A percentile compares a stretch with the other conserved stretches of the same genome.
phyloP scores from a whole-genome alignment of 495 filamentous ascomycete species.

The Neurospora sublineolata region DNA sequence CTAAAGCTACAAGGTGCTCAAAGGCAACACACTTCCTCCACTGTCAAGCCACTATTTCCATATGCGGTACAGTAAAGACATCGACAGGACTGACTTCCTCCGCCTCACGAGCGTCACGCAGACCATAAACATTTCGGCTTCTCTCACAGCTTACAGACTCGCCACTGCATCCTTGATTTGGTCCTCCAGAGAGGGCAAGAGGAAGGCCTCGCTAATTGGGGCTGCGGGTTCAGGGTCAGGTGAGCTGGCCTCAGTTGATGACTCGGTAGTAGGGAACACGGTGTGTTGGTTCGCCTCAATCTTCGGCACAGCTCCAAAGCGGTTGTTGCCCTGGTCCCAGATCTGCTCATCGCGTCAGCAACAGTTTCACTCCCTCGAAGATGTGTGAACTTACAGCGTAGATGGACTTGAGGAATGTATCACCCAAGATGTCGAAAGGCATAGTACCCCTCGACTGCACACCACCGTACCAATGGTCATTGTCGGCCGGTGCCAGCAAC shows the following conservation, averaged over 20 bases:
- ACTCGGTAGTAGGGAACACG: slow-evolving; percentile 9
- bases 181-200: neutral
- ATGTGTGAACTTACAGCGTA: slow-evolving; percentile 50
- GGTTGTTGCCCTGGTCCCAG: slow-evolving; percentile 63
- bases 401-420: slow-evolving; percentile 62
- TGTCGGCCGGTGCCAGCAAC: slow-evolving; percentile 49
- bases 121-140: neutral
- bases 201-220: neutral
- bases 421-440: slow-evolving; percentile 63
- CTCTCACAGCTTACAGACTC: neutral
- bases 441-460: slow-evolving; percentile 60
- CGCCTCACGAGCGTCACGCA: neutral
- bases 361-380: neutral
- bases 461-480: slow-evolving; percentile 54
- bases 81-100: neutral
- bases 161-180: neutral
- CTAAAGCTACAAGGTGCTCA: neutral
- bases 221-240: neutral
- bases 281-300: slow-evolving; percentile 44
- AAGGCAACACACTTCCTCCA: neutral
- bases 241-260: slow-evolving; percentile 9
- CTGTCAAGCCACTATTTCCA: neutral
- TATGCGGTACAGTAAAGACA: neutral
- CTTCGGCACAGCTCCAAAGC: slow-evolving; percentile 60
- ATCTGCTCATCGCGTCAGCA: slow-evolving; percentile 33